Evolutionary conservation across 2,329 filamentous ascomycete genomes (phyloP), one percentile per base, ranked within the genome.

Genomic region (Cladosporium sp.): DNA sequence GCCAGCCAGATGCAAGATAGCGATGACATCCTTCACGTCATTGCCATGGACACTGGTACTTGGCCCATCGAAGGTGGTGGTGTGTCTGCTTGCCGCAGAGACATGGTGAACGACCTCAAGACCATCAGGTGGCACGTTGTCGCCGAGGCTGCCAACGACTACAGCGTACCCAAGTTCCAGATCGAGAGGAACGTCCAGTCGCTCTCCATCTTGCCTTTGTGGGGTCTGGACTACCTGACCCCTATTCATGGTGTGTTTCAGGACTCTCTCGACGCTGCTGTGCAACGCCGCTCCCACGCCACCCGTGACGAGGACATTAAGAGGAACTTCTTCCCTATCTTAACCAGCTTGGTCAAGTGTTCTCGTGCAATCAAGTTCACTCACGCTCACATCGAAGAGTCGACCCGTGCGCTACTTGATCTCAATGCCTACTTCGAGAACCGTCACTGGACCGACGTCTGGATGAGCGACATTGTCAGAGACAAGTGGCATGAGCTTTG

Each of bases 381-480:
- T 1, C 70, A 70, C 53, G 74, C 75, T 31, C 75, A 80, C 46
- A 75, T 80, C 53, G 78, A 79, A 66, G 76, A 79, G 71, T 73
- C 78, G n/a, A 79, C 78, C 10, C 70, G 76, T 67, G 78, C 78
- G 21, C 68, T 80, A 14, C 71, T 80, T 46, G 79, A 80, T 62
- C 72, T 81, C 67, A 83, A 78, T 71, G 80, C 73, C 26, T 83
- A 77, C 72, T 82, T 83, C 56, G 75, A 81, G 59, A 78, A 78
- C 10, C 76, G 78, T 5, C 78, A 82, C 61, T 83, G 81, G 81
- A 78, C 78, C 46, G 79, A 79, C 50, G 78, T 82, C 0, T 83
- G 81, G 81, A 80, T 75, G 14, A 82, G 79, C 70, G 76, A 80
- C 37, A 74, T 79, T 55, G 81, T 82, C 53, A 82, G 81, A 67